Conservation (phyloP, 805 yeast species). For the Alloascoidea africana region DNA sequence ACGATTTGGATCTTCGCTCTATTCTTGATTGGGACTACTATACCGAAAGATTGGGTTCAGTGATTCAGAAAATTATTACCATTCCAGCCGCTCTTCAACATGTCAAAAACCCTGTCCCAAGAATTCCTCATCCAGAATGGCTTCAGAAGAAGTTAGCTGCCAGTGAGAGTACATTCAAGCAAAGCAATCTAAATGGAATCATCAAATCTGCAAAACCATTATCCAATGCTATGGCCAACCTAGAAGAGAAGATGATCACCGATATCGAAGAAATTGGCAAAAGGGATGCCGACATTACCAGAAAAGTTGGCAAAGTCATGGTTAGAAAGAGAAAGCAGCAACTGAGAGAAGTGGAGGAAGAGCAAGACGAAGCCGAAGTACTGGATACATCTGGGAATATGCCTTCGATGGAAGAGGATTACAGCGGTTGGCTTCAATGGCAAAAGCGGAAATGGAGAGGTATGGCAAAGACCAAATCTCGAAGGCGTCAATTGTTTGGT, state of each 20-base stretch:
- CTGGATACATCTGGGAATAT: conserved; percentile 14
- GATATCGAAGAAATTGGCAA: conserved; percentile 68
- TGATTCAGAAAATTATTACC: conserved; percentile 85
- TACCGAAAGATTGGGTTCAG: conserved; percentile 80
- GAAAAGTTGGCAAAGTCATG: conserved; percentile 21
- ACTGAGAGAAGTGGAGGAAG: conserved; percentile 17
- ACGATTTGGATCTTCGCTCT: conserved; percentile 72
- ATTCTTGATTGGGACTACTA: conserved; percentile 93
- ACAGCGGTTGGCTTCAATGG: conserved; percentile 36
- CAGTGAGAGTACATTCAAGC: conserved; percentile 56
- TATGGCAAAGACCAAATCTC: conserved; percentile 54
- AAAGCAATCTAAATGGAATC: conserved; percentile 44
- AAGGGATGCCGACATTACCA: conserved; percentile 5
- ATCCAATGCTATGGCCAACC: conserved; percentile 19
- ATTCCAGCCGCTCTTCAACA: conserved; percentile 95
- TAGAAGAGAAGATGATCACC: conserved; percentile 21
- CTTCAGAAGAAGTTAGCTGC: conserved; percentile 44
- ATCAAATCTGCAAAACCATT: conserved; percentile 32
- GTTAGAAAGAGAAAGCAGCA: conserved; percentile 19
- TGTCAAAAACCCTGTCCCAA: conserved; percentile 81
- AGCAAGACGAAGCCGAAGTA: conserved; percentile 29
- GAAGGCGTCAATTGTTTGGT: conserved; percentile 75
- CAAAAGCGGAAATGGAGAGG: conserved; percentile 82
- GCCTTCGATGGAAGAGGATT: conserved; percentile 21
- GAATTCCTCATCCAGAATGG: conserved; percentile 94